phyloP scores from a whole-genome alignment of 495 filamentous ascomycete species.

The Talaromyces ruber region DNA sequence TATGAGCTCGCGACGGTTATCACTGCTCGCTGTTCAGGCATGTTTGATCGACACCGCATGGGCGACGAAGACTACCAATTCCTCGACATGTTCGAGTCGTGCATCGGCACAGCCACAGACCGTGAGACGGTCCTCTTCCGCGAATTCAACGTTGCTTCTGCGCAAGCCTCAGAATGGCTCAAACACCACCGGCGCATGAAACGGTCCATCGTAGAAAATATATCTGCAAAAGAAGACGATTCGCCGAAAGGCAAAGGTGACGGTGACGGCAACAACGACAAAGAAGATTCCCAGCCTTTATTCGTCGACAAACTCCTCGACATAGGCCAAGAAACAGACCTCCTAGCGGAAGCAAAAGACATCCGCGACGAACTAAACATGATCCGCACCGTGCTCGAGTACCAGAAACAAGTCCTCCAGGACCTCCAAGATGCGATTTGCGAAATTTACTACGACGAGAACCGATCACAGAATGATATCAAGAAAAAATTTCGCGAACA shows the following conservation, averaged over 20 bases:
- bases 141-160: slow-evolving; percentile 54
- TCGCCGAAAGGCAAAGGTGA: slow-evolving; percentile 20
- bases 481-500: slow-evolving; percentile 53
- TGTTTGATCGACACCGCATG: slow-evolving; percentile 56
- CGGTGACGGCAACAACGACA: slow-evolving; percentile 12
- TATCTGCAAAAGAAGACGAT: slow-evolving; percentile 22
- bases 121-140: slow-evolving; percentile 55
- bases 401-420: slow-evolving; percentile 47
- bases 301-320: slow-evolving; percentile 61
- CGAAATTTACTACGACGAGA: slow-evolving; percentile 37
- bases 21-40: slow-evolving; percentile 53
- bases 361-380: slow-evolving; percentile 69
- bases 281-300: slow-evolving; percentile 26
- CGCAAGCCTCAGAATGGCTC: slow-evolving; percentile 52
- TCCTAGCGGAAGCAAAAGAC: slow-evolving; percentile 61
- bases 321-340: slow-evolving; percentile 57
- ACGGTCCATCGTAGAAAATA: slow-evolving; percentile 22
- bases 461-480: slow-evolving; percentile 40
- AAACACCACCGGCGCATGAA: slow-evolving; percentile 48
- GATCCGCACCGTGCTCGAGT: slow-evolving; percentile 51
- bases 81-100: slow-evolving; percentile 63
- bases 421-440: slow-evolving; percentile 48
- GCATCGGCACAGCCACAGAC: slow-evolving; percentile 57
- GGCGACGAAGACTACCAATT: slow-evolving; percentile 60
- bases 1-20: slow-evolving; percentile 61